A percentile compares a stretch with the other conserved stretches of the same genome.
Conservation (phyloP, 2,329 filamentous ascomycete genomes). For the Scytalidium lignicola region DNA sequence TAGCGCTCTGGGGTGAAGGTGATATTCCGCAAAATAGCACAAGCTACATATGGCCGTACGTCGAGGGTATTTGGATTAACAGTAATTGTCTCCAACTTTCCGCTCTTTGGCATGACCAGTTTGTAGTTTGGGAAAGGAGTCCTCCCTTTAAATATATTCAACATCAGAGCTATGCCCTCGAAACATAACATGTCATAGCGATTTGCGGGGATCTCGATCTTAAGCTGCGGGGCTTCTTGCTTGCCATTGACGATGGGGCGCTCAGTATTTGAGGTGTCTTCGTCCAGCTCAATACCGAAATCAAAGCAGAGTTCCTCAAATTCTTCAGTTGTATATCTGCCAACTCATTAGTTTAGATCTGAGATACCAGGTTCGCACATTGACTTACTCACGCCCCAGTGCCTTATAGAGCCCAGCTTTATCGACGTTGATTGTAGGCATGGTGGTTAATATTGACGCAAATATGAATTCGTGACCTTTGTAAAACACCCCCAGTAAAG, state of each 20-base stretch:
- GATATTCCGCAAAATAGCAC: slow-evolving; percentile 83
- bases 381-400: slow-evolving; percentile 74
- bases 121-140: slow-evolving; percentile 73
- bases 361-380: slow-evolving; percentile 10
- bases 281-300: slow-evolving; percentile 92
- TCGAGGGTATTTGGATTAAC: slow-evolving; percentile 70
- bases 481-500: not conserved
- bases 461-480: not conserved
- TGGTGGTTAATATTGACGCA: slow-evolving; percentile 38
- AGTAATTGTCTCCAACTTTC: slow-evolving; percentile 73
- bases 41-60: slow-evolving; percentile 84
- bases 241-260: slow-evolving; percentile 70
- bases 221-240: slow-evolving; percentile 86
- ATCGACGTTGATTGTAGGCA: slow-evolving; percentile 96
- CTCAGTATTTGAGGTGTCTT: slow-evolving; percentile 58
- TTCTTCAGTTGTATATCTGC: slow-evolving; percentile 81
- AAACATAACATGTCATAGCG: slow-evolving; percentile 94
- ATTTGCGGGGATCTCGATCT: slow-evolving; percentile 97
- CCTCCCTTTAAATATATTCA: slow-evolving; percentile 88
- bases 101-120: slow-evolving; percentile 65
- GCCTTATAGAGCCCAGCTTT: slow-evolving; percentile 94
- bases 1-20: slow-evolving; percentile 89
- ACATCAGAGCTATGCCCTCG: slow-evolving; percentile 91
- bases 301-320: slow-evolving; percentile 99
- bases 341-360: slow-evolving; percentile 23